Conservation (phyloP, 2,329 filamentous ascomycete species). For the Paraphaeosphaeria sporulosa region DNA sequence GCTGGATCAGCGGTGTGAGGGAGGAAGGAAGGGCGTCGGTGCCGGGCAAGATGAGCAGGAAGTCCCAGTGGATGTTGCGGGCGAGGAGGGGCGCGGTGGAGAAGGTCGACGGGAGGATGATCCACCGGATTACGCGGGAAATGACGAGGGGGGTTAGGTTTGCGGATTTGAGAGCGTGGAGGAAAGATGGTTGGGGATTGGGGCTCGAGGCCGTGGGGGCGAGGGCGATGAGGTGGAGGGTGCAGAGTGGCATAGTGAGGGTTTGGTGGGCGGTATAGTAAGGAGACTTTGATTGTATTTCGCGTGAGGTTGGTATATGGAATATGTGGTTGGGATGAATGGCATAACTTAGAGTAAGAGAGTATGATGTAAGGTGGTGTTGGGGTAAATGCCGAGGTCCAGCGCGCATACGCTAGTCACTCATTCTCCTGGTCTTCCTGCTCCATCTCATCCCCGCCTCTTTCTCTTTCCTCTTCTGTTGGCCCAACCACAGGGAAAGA, state of each 20-base stretch:
- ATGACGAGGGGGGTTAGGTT: conserved; percentile 52
- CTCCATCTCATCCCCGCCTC: conserved; percentile 11
- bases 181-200: conserved; percentile 48
- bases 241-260: conserved; percentile 58
- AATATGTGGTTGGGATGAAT: neutral
- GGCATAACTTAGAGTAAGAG: neutral
- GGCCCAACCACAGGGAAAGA: conserved; percentile 64
- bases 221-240: conserved; percentile 57
- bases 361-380: conserved; percentile 1
- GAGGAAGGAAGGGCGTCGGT: conserved; percentile 34
- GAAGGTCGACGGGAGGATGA: conserved; percentile 55
- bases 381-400: conserved; percentile 12
- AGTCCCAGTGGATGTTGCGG: conserved; percentile 54
- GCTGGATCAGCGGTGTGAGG: conserved; percentile 31
- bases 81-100: conserved; percentile 54
- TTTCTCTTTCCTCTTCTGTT: conserved; percentile 44
- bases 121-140: conserved; percentile 57
- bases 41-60: conserved; percentile 55
- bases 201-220: conserved; percentile 35
- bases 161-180: conserved; percentile 47
- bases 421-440: conserved; percentile 13
- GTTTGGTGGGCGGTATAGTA: neutral
- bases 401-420: neutral
- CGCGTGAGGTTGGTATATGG: neutral
- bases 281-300: neutral